These are phyloP conservation scores for Termitomyces sp. DNA, from an alignment of 768 basidiomycete species.

Conservation along the genomic window DNA sequence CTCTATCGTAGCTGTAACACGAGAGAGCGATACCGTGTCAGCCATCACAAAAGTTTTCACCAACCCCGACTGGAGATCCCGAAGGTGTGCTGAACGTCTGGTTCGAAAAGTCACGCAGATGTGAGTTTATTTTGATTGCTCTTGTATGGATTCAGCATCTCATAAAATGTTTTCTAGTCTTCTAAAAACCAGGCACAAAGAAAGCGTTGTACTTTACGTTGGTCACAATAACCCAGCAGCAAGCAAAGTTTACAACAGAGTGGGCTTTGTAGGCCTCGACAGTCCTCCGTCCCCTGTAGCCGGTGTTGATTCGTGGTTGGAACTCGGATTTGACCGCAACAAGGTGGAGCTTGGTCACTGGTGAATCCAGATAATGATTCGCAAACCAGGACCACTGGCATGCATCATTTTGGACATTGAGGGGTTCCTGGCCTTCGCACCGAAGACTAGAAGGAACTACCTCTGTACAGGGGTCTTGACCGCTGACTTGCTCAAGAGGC, in stretches of 20 bases:
- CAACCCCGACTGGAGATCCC: conserved; percentile 45
- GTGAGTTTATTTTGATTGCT: conserved; percentile 28
- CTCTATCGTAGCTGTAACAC: conserved; percentile 30
- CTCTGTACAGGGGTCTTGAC: no score
- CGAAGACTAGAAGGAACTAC: no score
- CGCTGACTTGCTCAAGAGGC: no score
- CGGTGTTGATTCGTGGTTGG: conserved; percentile 48
- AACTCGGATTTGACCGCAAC: conserved; percentile 54
- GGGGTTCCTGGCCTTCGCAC: no score
- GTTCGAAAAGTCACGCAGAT: conserved; percentile 51
- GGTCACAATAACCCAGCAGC: conserved; percentile 53
- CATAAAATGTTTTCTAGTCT: conserved; percentile 24
- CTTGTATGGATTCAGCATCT: background rate
- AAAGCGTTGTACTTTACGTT: conserved; percentile 61
- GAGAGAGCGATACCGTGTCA: conserved; percentile 49
- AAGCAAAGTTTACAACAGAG: conserved; percentile 52
- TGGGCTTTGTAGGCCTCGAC: conserved; percentile 61
- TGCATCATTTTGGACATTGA: background rate
- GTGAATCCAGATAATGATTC: no score
- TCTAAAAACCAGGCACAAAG: conserved; percentile 23
- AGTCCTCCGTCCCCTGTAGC: conserved; percentile 25
- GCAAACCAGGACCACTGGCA: no score
- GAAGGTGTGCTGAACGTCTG: conserved; percentile 58
- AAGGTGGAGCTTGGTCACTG: conserved; percentile 58
- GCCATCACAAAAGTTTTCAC: conserved; percentile 76